These are phyloP conservation scores for Teratosphaeria pseudoeucalypti DNA, from an alignment of 2,329 filamentous ascomycete genomes.

Conservation along the genomic window DNA sequence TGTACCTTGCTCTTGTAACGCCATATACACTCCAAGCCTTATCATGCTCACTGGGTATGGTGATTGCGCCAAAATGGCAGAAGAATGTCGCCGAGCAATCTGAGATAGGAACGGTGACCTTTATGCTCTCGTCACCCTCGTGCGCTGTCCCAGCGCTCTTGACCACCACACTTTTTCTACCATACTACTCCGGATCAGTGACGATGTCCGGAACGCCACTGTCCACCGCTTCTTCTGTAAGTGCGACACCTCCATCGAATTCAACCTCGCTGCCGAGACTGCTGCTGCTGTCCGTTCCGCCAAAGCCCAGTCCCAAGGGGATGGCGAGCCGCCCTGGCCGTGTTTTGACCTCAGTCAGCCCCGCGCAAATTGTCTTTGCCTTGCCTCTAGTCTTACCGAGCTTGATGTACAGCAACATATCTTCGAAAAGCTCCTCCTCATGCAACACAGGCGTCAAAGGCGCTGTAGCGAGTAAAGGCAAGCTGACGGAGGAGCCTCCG, in stretches of 20 bases:
- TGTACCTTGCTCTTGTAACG: neutral
- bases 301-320: conserved; percentile 2
- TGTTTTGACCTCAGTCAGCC: neutral
- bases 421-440: conserved; percentile 8
- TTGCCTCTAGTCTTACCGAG: conserved; percentile 7
- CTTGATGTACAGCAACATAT: conserved; percentile 6
- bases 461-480: conserved; percentile 15
- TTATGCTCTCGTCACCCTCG: neutral
- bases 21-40: neutral
- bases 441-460: conserved; percentile 11
- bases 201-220: conserved; percentile 30
- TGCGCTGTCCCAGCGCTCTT: neutral
- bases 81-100: neutral
- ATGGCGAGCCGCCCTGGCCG: neutral
- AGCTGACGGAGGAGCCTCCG: conserved; percentile 22
- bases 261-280: conserved; percentile 30
- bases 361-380: conserved; percentile 8
- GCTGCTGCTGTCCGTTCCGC: conserved; percentile 11
- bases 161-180: neutral
- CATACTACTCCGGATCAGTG: conserved; percentile 2
- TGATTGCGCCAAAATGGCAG: neutral
- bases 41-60: neutral
- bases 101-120: neutral
- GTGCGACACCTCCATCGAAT: conserved; percentile 43
- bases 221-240: conserved; percentile 48